These are phyloP conservation scores for Aspergillus ustus DNA, from an alignment of 2,329 filamentous ascomycete genomes.

Conservation along the genomic window DNA sequence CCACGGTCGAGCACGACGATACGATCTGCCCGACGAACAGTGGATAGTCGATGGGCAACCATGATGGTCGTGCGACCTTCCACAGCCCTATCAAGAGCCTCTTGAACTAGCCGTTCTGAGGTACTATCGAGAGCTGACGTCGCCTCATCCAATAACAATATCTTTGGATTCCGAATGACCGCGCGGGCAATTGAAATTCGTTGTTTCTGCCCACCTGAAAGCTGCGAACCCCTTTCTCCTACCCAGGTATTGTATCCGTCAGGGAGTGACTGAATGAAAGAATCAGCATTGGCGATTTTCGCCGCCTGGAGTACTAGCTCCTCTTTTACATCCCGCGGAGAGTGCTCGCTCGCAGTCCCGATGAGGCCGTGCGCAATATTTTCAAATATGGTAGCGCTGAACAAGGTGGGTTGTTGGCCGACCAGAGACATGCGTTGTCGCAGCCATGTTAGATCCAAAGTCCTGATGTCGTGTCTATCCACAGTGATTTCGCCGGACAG, in stretches of 20 bases:
- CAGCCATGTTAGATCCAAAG: conserved; percentile 85
- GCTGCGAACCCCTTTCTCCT: conserved; percentile 89
- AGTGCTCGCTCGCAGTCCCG: conserved; percentile 75
- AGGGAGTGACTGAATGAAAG: conserved; percentile 81
- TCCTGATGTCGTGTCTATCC: conserved; percentile 80
- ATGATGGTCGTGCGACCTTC: conserved; percentile 91
- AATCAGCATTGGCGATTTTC: conserved; percentile 90
- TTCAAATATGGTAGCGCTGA: conserved; percentile 83
- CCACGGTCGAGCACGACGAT: conserved; percentile 92
- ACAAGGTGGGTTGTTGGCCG: conserved; percentile 89
- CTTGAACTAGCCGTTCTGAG: conserved; percentile 92
- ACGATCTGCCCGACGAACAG: conserved; percentile 91
- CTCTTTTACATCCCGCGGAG: conserved; percentile 67
- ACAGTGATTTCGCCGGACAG: conserved; percentile 78
- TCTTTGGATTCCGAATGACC: conserved; percentile 89
- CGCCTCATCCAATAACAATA: conserved; percentile 91
- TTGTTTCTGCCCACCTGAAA: conserved; percentile 96
- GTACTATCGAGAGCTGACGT: conserved; percentile 93
- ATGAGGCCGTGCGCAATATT: conserved; percentile 90
- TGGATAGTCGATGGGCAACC: conserved; percentile 93
- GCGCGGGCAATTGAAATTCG: conserved; percentile 93
- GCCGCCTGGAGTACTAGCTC: conserved; percentile 79
- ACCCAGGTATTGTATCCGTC: conserved; percentile 93
- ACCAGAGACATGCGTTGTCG: conserved; percentile 91
- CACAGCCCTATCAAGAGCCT: conserved; percentile 83